Percentiles rank a stretch among this genome's conserved stretches.
Evolutionary conservation across 75 land plant genomes (phyloP).

Genomic region (Gnetum montanum): DNA sequence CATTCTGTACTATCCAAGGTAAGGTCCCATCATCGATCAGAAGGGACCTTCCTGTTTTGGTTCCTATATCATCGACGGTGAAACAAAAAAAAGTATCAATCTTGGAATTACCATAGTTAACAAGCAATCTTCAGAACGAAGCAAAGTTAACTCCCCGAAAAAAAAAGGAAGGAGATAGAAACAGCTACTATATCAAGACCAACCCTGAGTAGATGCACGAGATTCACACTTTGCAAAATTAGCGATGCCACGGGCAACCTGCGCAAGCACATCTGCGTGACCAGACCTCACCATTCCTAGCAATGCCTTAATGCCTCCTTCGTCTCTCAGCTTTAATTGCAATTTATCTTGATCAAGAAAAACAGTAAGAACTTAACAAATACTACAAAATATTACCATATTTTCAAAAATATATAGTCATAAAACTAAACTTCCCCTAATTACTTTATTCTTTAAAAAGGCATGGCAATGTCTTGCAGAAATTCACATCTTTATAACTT

Average conservation of each 20-base stretch:
- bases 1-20: slow-evolving; percentile 84
- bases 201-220: slow-evolving; percentile 51
- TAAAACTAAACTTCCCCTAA: neutral
- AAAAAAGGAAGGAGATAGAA: no score
- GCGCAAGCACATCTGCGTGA: slow-evolving; percentile 63
- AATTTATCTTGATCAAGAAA: slow-evolving; percentile 41
- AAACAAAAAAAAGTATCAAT: neutral
- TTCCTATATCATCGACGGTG: slow-evolving; percentile 32
- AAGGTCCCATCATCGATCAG: slow-evolving; percentile 75
- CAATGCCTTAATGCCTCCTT: slow-evolving; percentile 70
- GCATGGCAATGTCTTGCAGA: no score
- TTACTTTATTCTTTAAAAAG: no score
- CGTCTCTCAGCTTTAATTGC: slow-evolving; percentile 43
- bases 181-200: no score
- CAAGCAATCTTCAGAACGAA: no score
- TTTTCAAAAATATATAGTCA: neutral
- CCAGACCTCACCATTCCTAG: slow-evolving; percentile 42
- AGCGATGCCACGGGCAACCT: slow-evolving; percentile 68
- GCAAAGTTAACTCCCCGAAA: no score
- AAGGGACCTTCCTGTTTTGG: slow-evolving; percentile 46
- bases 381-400: neutral
- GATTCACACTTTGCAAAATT: slow-evolving; percentile 85
- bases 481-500: no score
- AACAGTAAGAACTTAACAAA: neutral
- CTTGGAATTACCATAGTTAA: no score